Conservation (phyloP, 345 rosid genomes). For the Brassica nigra region DNA sequence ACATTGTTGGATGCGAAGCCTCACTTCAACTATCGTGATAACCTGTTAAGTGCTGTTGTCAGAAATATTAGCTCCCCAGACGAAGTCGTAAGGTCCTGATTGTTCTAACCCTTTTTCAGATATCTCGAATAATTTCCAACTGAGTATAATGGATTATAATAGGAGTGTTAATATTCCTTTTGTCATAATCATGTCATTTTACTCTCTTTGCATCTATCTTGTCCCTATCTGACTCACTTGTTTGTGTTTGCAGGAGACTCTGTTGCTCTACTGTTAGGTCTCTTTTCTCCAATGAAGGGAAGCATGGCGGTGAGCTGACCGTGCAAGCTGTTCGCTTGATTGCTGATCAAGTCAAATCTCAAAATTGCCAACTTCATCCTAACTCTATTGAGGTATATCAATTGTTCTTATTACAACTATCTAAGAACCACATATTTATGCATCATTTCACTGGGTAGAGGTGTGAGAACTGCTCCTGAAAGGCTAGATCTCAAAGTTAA, state of each 20-base stretch:
- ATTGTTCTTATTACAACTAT: conserved; percentile 10
- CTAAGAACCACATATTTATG: conserved; percentile 14
- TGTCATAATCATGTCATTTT: background rate
- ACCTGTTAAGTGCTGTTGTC: conserved; percentile 68
- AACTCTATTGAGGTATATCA: conserved; percentile 75
- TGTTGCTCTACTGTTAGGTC: conserved; percentile 75
- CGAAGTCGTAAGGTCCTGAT: conserved; percentile 69
- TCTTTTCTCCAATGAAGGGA: conserved; percentile 79
- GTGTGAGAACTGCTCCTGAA: conserved; percentile 4
- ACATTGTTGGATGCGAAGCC: conserved; percentile 82
- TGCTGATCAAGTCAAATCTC: conserved; percentile 75
- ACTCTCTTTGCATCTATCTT: background rate
- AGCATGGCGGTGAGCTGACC: conserved; percentile 89
- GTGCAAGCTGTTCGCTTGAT: conserved; percentile 75
- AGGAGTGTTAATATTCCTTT: conserved; percentile 3
- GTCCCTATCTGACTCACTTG: conserved; percentile 7
- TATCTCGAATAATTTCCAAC: background rate
- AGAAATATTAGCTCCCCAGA: conserved; percentile 75
- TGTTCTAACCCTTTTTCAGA: conserved; percentile 12
- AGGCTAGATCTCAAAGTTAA: conserved; percentile 7
- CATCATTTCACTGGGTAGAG: background rate
- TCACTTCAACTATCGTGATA: conserved; percentile 86
- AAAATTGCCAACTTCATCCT: conserved; percentile 88
- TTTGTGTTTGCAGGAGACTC: conserved; percentile 63
- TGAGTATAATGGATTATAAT: conserved; percentile 19